A percentile compares a stretch with the other conserved stretches of the same genome.
These are phyloP conservation scores for Lactifluus pinguis DNA, from an alignment of 768 basidiomycete genomes.

Conservation along the genomic window DNA sequence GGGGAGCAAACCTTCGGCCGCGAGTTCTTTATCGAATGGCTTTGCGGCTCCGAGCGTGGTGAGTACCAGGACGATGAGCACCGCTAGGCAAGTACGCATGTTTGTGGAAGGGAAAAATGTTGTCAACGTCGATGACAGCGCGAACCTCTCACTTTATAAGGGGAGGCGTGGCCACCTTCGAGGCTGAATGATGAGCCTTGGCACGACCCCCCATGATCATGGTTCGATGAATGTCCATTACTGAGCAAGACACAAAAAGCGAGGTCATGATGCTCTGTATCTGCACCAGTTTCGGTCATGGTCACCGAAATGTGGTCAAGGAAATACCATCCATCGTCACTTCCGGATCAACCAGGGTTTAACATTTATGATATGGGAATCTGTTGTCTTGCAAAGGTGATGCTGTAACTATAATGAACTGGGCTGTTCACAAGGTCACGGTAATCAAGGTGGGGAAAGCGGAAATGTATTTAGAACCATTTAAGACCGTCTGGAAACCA, in stretches of 20 bases:
- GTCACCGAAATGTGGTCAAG: too few relatives aligned
- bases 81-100: neutral
- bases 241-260: too few relatives aligned
- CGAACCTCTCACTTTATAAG: neutral
- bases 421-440: neutral
- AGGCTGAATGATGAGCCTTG: neutral
- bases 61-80: neutral
- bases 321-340: too few relatives aligned
- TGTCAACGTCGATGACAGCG: neutral
- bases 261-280: too few relatives aligned
- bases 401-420: neutral
- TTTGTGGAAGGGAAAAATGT: neutral
- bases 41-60: neutral
- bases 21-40: neutral
- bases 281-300: too few relatives aligned
- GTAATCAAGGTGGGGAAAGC: too few relatives aligned
- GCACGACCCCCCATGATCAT: neutral
- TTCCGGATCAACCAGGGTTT: too few relatives aligned
- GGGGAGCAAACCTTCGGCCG: neutral
- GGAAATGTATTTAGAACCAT: too few relatives aligned
- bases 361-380: too few relatives aligned
- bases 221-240: neutral
- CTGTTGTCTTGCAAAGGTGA: too few relatives aligned
- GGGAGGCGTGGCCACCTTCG: neutral
- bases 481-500: too few relatives aligned